A percentile compares a stretch with the other conserved stretches of the same genome.
Evolutionary conservation across 805 yeast genomes (phyloP).

Genomic region (Saccharomycopsis sp.): DNA sequence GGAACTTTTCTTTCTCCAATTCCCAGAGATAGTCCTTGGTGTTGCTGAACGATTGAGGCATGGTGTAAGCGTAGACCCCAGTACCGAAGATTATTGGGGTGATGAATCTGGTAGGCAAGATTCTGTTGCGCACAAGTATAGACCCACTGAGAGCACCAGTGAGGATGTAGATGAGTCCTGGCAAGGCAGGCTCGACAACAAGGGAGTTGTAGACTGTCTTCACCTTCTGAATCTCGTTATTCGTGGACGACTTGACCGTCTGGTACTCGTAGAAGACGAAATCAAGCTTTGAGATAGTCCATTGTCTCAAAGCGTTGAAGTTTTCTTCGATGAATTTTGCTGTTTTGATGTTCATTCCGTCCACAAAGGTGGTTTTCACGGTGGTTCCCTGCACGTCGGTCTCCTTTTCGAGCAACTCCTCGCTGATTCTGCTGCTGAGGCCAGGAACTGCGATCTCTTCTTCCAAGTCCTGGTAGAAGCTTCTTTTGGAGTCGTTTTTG

Average conservation of each 20-base stretch:
- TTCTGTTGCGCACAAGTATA: slow-evolving; percentile 41
- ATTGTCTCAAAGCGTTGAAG: slow-evolving; percentile 35
- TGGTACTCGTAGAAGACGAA: slow-evolving; percentile 37
- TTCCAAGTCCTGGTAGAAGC: slow-evolving; percentile 50
- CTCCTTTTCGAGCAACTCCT: slow-evolving; percentile 31
- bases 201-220: slow-evolving; percentile 29
- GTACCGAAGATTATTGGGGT: slow-evolving; percentile 47
- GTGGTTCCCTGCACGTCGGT: slow-evolving; percentile 21
- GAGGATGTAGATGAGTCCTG: slow-evolving; percentile 46
- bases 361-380: slow-evolving; percentile 31
- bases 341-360: slow-evolving; percentile 51
- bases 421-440: slow-evolving; percentile 18
- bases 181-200: slow-evolving; percentile 49
- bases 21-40: slow-evolving; percentile 25
- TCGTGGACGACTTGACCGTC: slow-evolving; percentile 41
- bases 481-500: slow-evolving; percentile 26
- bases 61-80: slow-evolving; percentile 35
- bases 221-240: slow-evolving; percentile 35
- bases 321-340: slow-evolving; percentile 41
- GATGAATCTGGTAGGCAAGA: slow-evolving; percentile 43
- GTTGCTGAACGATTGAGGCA: slow-evolving; percentile 44
- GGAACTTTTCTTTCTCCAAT: slow-evolving; percentile 32
- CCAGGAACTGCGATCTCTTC: slow-evolving; percentile 44
- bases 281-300: slow-evolving; percentile 33
- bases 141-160: slow-evolving; percentile 54